A percentile compares a stretch with the other conserved stretches of the same genome.
Conservation (phyloP, 306 rosid genomes). For the Malus orientalis region DNA sequence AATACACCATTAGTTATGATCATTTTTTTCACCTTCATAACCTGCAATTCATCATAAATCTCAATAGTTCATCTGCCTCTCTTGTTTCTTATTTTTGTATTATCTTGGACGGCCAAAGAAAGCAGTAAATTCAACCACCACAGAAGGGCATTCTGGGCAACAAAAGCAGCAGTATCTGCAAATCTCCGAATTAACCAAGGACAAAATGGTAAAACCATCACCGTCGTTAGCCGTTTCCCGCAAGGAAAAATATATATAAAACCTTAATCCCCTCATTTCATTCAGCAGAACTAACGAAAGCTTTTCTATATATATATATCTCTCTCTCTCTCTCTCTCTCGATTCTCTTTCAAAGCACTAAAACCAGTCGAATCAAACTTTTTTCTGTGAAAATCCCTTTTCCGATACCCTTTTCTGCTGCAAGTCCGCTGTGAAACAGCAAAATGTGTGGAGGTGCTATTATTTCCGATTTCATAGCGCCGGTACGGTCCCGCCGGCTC, state of each 20-base stretch:
- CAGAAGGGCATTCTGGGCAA: neutral
- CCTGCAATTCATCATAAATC: neutral
- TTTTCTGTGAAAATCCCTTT: neutral
- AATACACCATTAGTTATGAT: too few species aligned
- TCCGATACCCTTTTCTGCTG: neutral
- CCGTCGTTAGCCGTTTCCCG: neutral
- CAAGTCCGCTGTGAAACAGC: neutral
- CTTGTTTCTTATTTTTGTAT: neutral
- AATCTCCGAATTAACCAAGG: slow-evolving; percentile 17
- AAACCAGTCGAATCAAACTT: neutral
- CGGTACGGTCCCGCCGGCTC: slow-evolving; percentile 33
- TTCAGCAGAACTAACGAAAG: neutral
- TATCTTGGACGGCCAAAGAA: neutral
- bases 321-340: neutral
- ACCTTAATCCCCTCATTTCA: neutral
- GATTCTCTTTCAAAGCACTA: neutral
- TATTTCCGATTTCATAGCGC: slow-evolving; percentile 78
- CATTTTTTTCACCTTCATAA: neutral
- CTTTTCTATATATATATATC: too few species aligned
- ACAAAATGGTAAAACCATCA: slow-evolving; percentile 17
- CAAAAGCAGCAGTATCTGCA: neutral
- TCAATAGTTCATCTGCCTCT: neutral
- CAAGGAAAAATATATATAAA: slow-evolving; percentile 1
- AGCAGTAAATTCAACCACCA: neutral
- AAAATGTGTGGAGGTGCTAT: slow-evolving; percentile 97